These are phyloP conservation scores for Medicago lupulina DNA, from an alignment of 306 rosid species.

Conservation along the genomic window DNA sequence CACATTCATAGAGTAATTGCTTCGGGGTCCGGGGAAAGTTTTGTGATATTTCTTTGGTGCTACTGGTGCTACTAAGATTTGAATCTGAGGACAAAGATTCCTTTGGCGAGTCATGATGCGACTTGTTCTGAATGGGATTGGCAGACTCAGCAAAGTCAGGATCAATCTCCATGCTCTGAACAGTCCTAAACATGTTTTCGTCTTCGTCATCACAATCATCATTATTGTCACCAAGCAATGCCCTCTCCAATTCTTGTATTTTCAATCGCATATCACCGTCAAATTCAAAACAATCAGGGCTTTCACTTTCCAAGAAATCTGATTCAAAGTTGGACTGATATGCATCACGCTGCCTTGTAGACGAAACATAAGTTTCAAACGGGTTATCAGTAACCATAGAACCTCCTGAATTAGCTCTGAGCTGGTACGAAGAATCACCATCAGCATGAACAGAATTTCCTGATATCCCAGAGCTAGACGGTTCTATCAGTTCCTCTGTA, in stretches of 20 bases:
- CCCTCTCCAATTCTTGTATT: constrained; percentile 89
- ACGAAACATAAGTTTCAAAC: constrained; percentile 46
- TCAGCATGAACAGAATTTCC: constrained; percentile 59
- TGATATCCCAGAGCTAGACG: constrained; percentile 65
- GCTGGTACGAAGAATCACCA: constrained; percentile 49
- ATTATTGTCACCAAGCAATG: constrained; percentile 70
- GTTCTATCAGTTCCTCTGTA: constrained; percentile 59
- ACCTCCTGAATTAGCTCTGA: constrained; percentile 51
- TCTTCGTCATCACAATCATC: constrained; percentile 68
- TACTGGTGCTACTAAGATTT: constrained; percentile 63
- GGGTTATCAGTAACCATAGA: constrained; percentile 49
- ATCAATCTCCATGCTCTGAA: constrained; percentile 83
- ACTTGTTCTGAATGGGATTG: constrained; percentile 54
- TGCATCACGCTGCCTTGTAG: constrained; percentile 47
- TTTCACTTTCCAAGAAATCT: constrained; percentile 62
- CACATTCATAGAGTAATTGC: constrained; percentile 79
- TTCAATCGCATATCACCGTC: constrained; percentile 79
- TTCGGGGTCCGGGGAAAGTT: constrained; percentile 59
- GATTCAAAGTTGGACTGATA: constrained; percentile 57
- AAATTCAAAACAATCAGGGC: constrained; percentile 58
- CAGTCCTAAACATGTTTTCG: constrained; percentile 53
- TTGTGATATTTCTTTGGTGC: constrained; percentile 65
- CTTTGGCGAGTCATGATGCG: constrained; percentile 78
- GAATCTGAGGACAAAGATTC: constrained; percentile 75
- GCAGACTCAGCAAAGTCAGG: constrained; percentile 56